A percentile compares a stretch with the other conserved stretches of the same genome.
Evolutionary conservation across 768 basidiomycete genomes (phyloP).

Genomic region (Rhizopogon vulgaris): DNA sequence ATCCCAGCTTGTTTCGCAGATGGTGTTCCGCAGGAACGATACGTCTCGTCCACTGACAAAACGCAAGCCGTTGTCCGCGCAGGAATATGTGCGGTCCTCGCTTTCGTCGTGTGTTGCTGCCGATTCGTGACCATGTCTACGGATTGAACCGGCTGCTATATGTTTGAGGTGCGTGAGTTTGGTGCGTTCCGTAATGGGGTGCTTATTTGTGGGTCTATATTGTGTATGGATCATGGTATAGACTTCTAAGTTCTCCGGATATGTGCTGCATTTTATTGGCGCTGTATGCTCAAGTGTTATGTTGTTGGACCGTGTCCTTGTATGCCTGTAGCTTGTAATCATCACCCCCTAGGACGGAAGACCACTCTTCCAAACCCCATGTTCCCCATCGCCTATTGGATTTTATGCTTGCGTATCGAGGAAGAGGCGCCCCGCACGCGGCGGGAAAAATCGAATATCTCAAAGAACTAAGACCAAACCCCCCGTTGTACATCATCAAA

Average conservation of each 20-base stretch:
- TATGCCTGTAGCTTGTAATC: slow-evolving; percentile 24
- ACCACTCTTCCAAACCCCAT: slow-evolving; percentile 6
- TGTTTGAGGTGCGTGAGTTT: slow-evolving; percentile 3
- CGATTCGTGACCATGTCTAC: not conserved
- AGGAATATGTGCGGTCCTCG: slow-evolving; percentile 23
- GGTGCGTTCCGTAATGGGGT: not conserved
- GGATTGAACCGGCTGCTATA: not conserved
- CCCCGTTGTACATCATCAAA: slow-evolving; percentile 8
- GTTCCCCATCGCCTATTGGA: slow-evolving; percentile 1
- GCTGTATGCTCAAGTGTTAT: slow-evolving; percentile 20
- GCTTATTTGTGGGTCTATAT: slow-evolving; percentile 12
- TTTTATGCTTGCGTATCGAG: slow-evolving; percentile 13
- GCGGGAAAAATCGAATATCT: slow-evolving; percentile 15
- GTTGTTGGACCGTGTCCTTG: slow-evolving; percentile 17
- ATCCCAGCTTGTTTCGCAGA: slow-evolving; percentile 40
- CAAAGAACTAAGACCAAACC: slow-evolving; percentile 3
- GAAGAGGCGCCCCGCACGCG: slow-evolving; percentile 5
- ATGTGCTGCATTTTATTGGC: slow-evolving; percentile 2
- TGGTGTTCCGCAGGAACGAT: slow-evolving; percentile 40
- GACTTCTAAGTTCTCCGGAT: slow-evolving; percentile 3
- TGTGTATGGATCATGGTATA: slow-evolving; percentile 9
- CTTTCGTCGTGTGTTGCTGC: slow-evolving; percentile 18
- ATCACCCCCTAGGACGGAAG: slow-evolving; percentile 1
- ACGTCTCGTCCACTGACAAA: slow-evolving; percentile 31
- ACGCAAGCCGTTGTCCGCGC: slow-evolving; percentile 18